Base-by-base conservation (phyloP, 768 basidiomycete species). In the Russula compacta region DNA sequence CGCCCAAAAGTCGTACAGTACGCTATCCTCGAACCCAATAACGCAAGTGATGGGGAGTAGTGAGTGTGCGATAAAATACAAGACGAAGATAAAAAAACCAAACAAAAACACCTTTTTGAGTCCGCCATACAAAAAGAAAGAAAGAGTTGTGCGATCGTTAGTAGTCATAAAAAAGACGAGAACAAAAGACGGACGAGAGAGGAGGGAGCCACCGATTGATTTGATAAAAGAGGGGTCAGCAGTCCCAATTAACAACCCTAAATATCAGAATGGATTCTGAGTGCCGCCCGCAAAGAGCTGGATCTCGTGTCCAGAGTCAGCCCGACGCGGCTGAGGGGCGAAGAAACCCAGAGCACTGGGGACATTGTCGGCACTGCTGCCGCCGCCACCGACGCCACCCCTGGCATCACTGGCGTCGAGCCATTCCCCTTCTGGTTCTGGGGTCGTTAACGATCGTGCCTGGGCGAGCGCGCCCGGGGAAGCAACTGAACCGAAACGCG, bases 241-340 rank as follows among this genome's bases (percentile, higher is more conserved):
- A 17, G 42, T 29, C 19, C n/a, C 24, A 32, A n/a, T 10, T 29
- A 29, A 15, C 14, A n/a, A 21, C 17, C 24, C 35, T 46, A 14
- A 64, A 9, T 24, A 12, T n/a, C 53, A 46, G 51, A 66, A 66
- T 1, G 56, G 61, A 29, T 29, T 29, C 24, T 3, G 24, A 0
- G 44, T 39, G 40, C 53, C 60, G 42, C 63, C 65, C 12, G 63
- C 63, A 36, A 66, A 64, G 4, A 59, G 59, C 3, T 33, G 50
- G 10, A 65, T 21, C 8, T 57, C 46, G 14, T 56, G 36, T 33
- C 38, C 62, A 24, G 64, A 64, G 17, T 59, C 55, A 42, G 47
- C 64, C 6, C 53, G 54, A 10, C 52, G 61, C 32, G 61, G 61
- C 6, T 54, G 56, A 17, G 61, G 52, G 5, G 57, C 35, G 4